phyloP scores from a whole-genome alignment of 1,139 yeast genomes.

The Blastobotrys aristatus region DNA sequence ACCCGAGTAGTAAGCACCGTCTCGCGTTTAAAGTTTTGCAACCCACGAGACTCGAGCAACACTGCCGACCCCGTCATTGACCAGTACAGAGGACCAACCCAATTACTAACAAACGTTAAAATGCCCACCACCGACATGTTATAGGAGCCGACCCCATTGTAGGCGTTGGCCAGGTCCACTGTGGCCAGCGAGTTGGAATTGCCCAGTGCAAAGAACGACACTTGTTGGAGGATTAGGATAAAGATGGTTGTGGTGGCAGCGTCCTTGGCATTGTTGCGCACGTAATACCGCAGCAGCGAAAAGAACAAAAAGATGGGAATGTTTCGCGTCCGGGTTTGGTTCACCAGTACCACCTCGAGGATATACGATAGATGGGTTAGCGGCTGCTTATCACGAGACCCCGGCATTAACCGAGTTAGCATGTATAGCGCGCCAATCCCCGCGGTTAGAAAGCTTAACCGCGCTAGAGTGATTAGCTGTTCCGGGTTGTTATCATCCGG shows the following conservation, averaged over 20 bases:
- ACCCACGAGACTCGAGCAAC: conserved; percentile 36
- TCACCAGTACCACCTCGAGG: conserved; percentile 52
- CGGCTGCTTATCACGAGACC: conserved; percentile 20
- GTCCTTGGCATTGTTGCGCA: conserved; percentile 21
- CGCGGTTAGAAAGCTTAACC: conserved; percentile 29
- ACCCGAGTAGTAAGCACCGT: conserved; percentile 30
- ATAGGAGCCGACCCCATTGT: conserved; percentile 75
- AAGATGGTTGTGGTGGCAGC: conserved; percentile 27
- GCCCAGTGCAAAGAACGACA: conserved; percentile 82
- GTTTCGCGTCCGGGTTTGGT: conserved; percentile 63
- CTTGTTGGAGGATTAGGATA: conserved; percentile 51
- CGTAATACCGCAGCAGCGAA: conserved; percentile 29
- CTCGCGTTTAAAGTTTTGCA: conserved; percentile 16
- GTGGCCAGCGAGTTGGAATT: conserved; percentile 91
- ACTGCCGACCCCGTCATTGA: conserved; percentile 50
- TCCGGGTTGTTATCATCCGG: conserved; percentile 19
- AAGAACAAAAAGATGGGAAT: conserved; percentile 65
- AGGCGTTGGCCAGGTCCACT: conserved; percentile 83
- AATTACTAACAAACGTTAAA: conserved; percentile 75
- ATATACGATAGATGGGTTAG: conserved; percentile 45
- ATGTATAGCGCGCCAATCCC: conserved; percentile 28
- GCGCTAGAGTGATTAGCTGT: conserved; percentile 28
- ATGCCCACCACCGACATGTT: conserved; percentile 69
- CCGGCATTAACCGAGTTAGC: conserved; percentile 21
- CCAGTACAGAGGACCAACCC: conserved; percentile 85